phyloP scores from a whole-genome alignment of 495 filamentous ascomycete genomes.

The Trichoderma parareesei region DNA sequence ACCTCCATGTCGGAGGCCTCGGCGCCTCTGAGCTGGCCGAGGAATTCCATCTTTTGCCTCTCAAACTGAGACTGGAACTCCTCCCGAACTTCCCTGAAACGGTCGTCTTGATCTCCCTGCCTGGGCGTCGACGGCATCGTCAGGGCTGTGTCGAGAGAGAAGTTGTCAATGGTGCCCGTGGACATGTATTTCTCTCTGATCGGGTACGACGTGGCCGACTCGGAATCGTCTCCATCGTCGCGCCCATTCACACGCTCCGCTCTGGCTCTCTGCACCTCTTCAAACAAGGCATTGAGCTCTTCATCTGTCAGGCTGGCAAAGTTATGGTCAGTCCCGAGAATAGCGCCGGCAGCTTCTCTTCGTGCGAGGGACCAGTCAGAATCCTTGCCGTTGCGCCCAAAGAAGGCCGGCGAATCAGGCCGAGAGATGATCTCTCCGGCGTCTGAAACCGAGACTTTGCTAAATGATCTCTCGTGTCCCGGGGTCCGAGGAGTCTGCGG shows the following conservation, averaged over 20 bases:
- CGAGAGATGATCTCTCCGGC: conserved; percentile 56
- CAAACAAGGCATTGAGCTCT: conserved; percentile 88
- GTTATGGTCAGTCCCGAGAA: conserved; percentile 87
- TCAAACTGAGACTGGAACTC: conserved; percentile 86
- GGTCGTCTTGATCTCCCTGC: conserved; percentile 63
- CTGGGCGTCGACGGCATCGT: conserved; percentile 91
- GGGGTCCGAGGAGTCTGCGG: conserved; percentile 30
- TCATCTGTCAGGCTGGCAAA: conserved; percentile 85
- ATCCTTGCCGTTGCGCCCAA: conserved; percentile 59
- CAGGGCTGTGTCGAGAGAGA: conserved; percentile 87
- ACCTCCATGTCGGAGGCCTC: conserved; percentile 73
- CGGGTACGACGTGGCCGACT: conserved; percentile 81
- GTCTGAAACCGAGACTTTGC: conserved; percentile 43
- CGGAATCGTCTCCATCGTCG: conserved; percentile 79
- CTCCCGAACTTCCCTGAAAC: conserved; percentile 65
- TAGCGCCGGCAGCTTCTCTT: conserved; percentile 81
- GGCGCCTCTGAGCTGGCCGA: conserved; percentile 69
- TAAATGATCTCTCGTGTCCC: conserved; percentile 68
- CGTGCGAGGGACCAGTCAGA: conserved; percentile 95
- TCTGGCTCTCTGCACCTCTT: conserved; percentile 84
- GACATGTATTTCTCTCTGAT: conserved; percentile 94
- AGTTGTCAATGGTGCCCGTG: conserved; percentile 90
- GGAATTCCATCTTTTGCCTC: conserved; percentile 76
- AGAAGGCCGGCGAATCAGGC: conserved; percentile 71
- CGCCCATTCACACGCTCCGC: conserved; percentile 65